phyloP scores from a whole-genome alignment of 2,329 filamentous ascomycete species.

The Xylaria digitata region DNA sequence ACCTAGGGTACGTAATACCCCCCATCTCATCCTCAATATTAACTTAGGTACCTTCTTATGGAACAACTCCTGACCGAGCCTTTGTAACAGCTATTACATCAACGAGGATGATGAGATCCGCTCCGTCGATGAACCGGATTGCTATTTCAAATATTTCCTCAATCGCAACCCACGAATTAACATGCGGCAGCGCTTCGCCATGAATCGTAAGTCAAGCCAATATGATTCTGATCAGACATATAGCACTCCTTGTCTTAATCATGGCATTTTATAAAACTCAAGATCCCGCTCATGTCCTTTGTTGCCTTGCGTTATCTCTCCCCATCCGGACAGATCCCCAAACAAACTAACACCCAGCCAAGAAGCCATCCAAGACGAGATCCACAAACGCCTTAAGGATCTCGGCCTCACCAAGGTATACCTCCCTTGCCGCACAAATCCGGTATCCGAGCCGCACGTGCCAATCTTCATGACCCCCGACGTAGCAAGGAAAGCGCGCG shows the following conservation, averaged over 20 bases:
- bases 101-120: conserved; percentile 81
- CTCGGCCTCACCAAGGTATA: conserved; percentile 15
- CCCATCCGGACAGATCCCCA: too few relatives aligned
- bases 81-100: conserved; percentile 76
- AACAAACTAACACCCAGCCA: conserved; percentile 22
- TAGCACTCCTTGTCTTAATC: neutral
- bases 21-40: neutral
- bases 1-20: conserved; percentile 72
- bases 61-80: neutral
- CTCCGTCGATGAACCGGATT: conserved; percentile 72
- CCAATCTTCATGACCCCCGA: conserved; percentile 72
- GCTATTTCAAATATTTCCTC: conserved; percentile 79
- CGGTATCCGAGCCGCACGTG: conserved; percentile 65
- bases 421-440: conserved; percentile 50
- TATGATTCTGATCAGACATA: neutral
- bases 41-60: neutral
- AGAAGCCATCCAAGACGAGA: conserved; percentile 72
- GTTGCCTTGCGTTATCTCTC: neutral
- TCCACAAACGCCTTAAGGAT: conserved; percentile 67
- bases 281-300: neutral
- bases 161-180: conserved; percentile 82
- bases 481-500: conserved; percentile 66
- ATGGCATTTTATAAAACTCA: neutral
- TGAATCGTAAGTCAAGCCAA: conserved; percentile 70
- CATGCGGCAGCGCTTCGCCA: conserved; percentile 75